Conservation (phyloP, 1,139 yeast species). For the Torulaspora globosa region DNA sequence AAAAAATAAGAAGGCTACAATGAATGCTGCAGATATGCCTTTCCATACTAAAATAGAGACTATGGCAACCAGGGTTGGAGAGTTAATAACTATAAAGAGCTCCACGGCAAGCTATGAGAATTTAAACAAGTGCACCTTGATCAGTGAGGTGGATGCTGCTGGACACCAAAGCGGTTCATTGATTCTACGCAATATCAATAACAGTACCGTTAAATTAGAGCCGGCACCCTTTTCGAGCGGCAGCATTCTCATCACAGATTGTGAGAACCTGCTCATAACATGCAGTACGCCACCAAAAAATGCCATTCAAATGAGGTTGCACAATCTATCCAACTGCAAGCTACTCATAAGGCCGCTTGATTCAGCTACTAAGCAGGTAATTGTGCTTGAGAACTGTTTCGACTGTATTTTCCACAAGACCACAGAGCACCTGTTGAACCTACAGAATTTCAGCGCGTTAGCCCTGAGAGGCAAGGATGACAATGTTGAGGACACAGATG, state of each 20-base stretch:
- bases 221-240: constrained; percentile 19
- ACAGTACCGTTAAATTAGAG: constrained; percentile 13
- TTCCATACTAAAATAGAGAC: not conserved
- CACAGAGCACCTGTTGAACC: constrained; percentile 8
- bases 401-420: constrained; percentile 18
- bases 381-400: constrained; percentile 21
- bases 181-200: constrained; percentile 14
- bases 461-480: not conserved
- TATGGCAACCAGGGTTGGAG: not conserved
- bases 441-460: constrained; percentile 22
- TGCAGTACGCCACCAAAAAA: constrained; percentile 10
- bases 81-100: not conserved
- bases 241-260: constrained; percentile 19
- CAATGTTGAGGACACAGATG: not conserved
- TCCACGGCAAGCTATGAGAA: constrained; percentile 10
- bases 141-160: not conserved
- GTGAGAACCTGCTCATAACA: constrained; percentile 11
- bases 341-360: constrained; percentile 6
- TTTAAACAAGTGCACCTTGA: constrained; percentile 10
- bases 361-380: constrained; percentile 11
- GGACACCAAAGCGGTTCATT: constrained; percentile 16
- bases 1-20: not conserved
- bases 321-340: constrained; percentile 16
- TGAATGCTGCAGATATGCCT: not conserved
- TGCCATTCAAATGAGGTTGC: constrained; percentile 20